Conservation (phyloP, 108 stramenopile genomes). For the Schizochytrium sp. region DNA sequence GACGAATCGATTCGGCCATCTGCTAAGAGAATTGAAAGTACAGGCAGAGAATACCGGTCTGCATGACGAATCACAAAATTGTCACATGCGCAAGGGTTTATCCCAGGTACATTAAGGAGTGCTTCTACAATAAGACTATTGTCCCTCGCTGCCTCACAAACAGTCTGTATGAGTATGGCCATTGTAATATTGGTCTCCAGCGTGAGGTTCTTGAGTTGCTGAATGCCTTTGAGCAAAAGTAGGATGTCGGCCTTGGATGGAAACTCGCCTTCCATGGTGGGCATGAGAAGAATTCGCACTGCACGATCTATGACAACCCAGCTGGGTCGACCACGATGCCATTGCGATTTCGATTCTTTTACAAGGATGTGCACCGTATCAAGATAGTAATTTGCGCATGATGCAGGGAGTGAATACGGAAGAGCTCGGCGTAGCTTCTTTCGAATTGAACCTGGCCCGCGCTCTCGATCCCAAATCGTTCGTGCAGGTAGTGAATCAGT, state of each 20-base stretch:
- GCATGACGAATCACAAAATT: background rate
- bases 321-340: background rate
- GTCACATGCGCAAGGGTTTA: background rate
- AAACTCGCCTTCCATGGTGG: background rate
- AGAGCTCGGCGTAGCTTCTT: background rate
- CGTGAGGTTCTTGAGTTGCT: background rate
- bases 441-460: background rate
- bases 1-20: conserved; percentile 26
- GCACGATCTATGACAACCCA: background rate
- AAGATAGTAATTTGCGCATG: background rate
- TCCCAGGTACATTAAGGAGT: background rate
- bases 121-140: background rate
- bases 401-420: background rate
- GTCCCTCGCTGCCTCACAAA: conserved; percentile 4
- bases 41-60: background rate
- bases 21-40: background rate
- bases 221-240: background rate
- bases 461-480: background rate
- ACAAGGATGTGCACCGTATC: background rate
- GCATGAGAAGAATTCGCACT: background rate
- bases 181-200: background rate
- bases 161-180: background rate
- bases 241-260: background rate
- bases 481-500: background rate
- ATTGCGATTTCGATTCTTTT: background rate